Evolutionary conservation across 441 rosid genomes (phyloP), one percentile per base, ranked within the genome.

Genomic region (Manihot esculenta): DNA sequence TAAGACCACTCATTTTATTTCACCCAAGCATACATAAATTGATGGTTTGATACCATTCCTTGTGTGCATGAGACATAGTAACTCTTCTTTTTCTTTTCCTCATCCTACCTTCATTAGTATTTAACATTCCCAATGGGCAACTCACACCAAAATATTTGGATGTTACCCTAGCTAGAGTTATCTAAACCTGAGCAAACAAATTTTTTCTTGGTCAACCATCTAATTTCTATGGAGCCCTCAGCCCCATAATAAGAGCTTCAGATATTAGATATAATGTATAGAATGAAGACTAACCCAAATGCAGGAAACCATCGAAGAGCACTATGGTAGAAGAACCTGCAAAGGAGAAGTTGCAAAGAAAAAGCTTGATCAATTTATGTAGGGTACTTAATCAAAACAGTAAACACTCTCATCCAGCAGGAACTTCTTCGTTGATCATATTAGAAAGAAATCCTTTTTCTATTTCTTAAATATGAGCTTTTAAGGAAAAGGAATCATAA

Each of bases 261-360:
- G 47, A 24, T 54, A 9, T 24, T 54, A 59, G 56, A 66, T 38
- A 61, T 64, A 65, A 42, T 12, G 63, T 64, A 69, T 10, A 12
- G 54, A 41, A 15, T 33, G 69, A 60, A 71, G 62, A 83, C 98
- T 85, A 72, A 88, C 97, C 97, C 96, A 30, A 71, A 88, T 68
- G 81, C 75, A 55, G 95, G 96, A 77, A 94, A 94, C 95, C 95
- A 94, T 70, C 59, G 81, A 75, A 94, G 90, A 63, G 95, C 95
- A 77, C 99, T 89, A 56, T 94, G 97, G 84, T 92, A 94, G 85
- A 94, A 92, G 79, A 94, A 92, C 84, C 97, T 94, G 87, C 68
- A 79, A 69, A 71, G 76, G 24, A 33, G 49, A 73, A 68, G 66
- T 62, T 33, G 9, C 57, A 60, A 45, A 35, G 42, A 51, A 64